Conservation (phyloP, 208 protist genomes). For the Acanthamoeba lenticulata region DNA sequence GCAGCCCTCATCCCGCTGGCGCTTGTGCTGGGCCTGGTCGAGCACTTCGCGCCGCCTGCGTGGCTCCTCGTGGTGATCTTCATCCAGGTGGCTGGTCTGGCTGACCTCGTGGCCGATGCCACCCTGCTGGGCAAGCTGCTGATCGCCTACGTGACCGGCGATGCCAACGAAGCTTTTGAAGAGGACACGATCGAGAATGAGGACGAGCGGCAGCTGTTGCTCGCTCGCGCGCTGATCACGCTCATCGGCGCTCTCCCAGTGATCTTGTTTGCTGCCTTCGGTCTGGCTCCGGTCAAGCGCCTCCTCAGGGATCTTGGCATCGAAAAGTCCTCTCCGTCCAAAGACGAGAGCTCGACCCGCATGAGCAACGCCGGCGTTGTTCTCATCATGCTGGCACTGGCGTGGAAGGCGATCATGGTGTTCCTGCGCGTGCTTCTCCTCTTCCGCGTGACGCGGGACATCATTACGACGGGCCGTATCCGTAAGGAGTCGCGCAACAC, state of each 20-base stretch:
- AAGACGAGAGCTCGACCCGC: background rate
- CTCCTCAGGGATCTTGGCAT: background rate
- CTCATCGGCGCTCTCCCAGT: background rate
- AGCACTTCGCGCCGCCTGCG: background rate
- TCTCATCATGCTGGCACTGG: background rate
- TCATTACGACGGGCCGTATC: background rate
- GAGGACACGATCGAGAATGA: background rate
- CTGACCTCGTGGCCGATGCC: background rate
- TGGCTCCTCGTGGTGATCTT: background rate
- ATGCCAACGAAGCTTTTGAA: background rate
- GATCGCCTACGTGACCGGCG: background rate
- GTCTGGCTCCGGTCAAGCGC: background rate
- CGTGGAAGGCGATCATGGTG: constrained; percentile 7
- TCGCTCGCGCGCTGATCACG: background rate
- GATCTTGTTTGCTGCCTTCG: background rate
- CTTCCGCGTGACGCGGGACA: background rate
- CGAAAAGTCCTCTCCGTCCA: background rate
- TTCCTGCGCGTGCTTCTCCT: background rate
- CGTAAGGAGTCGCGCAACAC: background rate
- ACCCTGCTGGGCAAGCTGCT: background rate
- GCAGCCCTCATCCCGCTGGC: background rate
- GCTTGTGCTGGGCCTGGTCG: background rate
- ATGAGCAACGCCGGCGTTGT: background rate
- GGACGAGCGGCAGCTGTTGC: background rate
- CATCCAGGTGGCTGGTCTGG: background rate